Conservation (phyloP, 768 basidiomycete species). For the Pleurotus giganteus region DNA sequence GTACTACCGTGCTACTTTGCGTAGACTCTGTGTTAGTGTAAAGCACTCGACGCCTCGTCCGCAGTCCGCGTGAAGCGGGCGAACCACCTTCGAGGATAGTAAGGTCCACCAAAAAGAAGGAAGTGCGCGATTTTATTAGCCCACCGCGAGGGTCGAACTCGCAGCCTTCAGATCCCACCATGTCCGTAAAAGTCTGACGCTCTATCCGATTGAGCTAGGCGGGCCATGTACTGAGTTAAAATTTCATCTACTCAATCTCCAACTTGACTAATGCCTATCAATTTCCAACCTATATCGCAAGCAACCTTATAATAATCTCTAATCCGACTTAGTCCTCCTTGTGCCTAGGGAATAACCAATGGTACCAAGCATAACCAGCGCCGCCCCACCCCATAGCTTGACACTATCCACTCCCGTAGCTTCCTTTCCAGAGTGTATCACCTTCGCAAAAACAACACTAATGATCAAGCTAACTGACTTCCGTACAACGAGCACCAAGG, state of each 20-base stretch:
- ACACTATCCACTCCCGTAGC: constrained; percentile 12
- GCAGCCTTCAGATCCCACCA: constrained; percentile 67
- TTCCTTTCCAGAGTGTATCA: constrained; percentile 16
- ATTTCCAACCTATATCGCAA: background rate
- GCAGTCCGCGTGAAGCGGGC: too few relatives aligned
- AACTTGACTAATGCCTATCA: background rate
- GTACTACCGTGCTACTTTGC: too few relatives aligned
- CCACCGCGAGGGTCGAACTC: constrained; percentile 84
- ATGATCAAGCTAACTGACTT: constrained; percentile 77
- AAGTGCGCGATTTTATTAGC: too few relatives aligned
- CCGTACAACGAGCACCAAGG: constrained; percentile 75
- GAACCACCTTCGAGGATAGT: too few relatives aligned
- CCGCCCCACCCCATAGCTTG: constrained; percentile 71
- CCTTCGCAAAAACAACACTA: constrained; percentile 51
- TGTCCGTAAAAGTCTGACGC: constrained; percentile 54
- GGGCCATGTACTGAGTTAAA: constrained; percentile 25
- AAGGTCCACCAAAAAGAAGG: too few relatives aligned
- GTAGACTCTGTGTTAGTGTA: too few relatives aligned
- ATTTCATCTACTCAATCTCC: too few relatives aligned
- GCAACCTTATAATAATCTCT: constrained; percentile 21
- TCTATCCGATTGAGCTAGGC: constrained; percentile 68
- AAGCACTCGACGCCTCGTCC: too few relatives aligned
- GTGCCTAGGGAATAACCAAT: constrained; percentile 59
- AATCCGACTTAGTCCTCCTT: constrained; percentile 18
- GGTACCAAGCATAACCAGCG: constrained; percentile 68